A percentile compares a stretch with the other conserved stretches of the same genome.
Conservation (phyloP, 768 basidiomycete genomes). For the Leccinum variicolor region DNA sequence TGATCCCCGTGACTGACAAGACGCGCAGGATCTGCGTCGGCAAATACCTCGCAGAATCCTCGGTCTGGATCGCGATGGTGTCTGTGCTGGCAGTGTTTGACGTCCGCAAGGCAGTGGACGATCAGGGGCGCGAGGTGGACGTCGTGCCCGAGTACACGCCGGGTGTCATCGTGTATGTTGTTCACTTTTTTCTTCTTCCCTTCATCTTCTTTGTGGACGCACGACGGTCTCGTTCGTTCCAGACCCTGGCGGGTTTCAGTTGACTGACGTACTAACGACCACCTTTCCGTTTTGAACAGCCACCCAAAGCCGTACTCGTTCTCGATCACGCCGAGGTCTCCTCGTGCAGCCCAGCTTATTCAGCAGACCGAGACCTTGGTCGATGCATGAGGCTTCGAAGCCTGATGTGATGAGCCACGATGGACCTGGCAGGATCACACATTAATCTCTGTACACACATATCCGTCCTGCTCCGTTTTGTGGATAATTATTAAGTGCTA, state of each 20-base stretch:
- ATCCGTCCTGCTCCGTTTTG: not conserved
- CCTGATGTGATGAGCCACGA: not conserved
- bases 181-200: not conserved
- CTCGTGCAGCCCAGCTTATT: constrained; percentile 7
- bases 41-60: constrained; percentile 24
- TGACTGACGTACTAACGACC: not conserved
- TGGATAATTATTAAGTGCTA: not conserved
- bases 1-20: not conserved
- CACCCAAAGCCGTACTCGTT: constrained; percentile 19
- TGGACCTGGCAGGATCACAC: not conserved
- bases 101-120: constrained; percentile 30
- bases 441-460: not conserved
- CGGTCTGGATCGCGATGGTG: constrained; percentile 26
- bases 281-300: not conserved
- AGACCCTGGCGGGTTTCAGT: not conserved
- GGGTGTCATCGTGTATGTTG: constrained; percentile 23
- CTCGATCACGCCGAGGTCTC: constrained; percentile 18
- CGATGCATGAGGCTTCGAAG: not conserved
- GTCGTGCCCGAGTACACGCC: constrained; percentile 24
- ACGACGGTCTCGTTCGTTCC: not conserved
- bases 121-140: constrained; percentile 28
- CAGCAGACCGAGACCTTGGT: constrained; percentile 11
- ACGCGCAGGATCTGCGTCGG: constrained; percentile 24
- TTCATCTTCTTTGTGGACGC: not conserved
- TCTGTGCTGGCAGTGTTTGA: constrained; percentile 26